A percentile compares a stretch with the other conserved stretches of the same genome.
Evolutionary conservation across 2,329 filamentous ascomycete genomes (phyloP).

Genomic region (Monilinia vaccinii-corymbosi): DNA sequence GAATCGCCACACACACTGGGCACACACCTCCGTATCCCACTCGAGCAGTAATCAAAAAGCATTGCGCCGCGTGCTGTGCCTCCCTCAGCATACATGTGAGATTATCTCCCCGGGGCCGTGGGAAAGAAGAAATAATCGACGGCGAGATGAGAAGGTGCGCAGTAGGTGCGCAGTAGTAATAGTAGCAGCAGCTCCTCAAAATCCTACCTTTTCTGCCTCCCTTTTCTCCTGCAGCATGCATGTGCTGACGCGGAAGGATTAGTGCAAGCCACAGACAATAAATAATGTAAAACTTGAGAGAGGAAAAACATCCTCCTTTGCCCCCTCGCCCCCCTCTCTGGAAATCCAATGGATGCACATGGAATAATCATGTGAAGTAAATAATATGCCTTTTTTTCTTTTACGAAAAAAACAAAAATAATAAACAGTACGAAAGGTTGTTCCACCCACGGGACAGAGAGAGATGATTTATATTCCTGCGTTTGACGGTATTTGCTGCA

Average conservation of each 20-base stretch:
- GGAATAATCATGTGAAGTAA: no score
- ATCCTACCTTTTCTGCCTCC: background rate
- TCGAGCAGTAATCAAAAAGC: background rate
- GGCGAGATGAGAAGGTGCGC: background rate
- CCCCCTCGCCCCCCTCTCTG: no score
- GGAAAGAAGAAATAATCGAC: background rate
- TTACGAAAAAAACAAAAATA: no score
- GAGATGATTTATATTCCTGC: no score
- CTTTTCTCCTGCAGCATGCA: conserved; percentile 11
- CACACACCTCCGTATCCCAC: background rate
- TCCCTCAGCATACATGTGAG: conserved; percentile 8
- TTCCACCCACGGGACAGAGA: no score
- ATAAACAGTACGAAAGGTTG: no score
- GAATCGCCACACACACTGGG: background rate
- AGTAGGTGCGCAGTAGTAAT: no score
- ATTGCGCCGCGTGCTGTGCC: conserved; percentile 8
- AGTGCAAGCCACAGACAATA: conserved; percentile 12
- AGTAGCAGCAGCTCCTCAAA: no score
- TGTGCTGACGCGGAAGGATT: conserved; percentile 12
- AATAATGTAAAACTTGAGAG: conserved; percentile 10
- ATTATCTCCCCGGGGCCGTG: background rate
- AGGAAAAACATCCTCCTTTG: no score
- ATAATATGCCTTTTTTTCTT: no score
- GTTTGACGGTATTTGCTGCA: background rate
- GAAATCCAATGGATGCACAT: no score